phyloP scores from a whole-genome alignment of 2,329 filamentous ascomycete genomes.

The Colletotrichum tropicale region DNA sequence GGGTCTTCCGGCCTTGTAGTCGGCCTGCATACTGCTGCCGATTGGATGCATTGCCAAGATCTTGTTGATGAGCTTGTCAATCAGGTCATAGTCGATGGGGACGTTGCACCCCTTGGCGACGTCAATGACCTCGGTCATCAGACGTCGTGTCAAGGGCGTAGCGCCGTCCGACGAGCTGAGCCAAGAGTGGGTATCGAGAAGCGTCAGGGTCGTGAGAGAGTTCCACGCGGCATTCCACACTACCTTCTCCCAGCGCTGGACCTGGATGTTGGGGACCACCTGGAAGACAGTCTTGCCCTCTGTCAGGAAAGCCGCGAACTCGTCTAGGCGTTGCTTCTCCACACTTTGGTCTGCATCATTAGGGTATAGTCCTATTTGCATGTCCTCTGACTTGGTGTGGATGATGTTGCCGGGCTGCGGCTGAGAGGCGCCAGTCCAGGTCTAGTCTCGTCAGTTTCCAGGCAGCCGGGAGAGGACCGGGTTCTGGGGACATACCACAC shows the following conservation, averaged over 20 bases:
- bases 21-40: conserved; percentile 59
- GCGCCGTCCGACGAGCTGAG: conserved; percentile 46
- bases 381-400: conserved; percentile 57
- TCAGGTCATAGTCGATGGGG: conserved; percentile 47
- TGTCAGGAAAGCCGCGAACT: conserved; percentile 43
- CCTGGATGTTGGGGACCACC: conserved; percentile 59
- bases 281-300: conserved; percentile 48
- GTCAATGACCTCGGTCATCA: conserved; percentile 58
- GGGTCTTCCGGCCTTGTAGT: conserved; percentile 58
- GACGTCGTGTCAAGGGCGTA: conserved; percentile 52
- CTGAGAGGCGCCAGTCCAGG: conserved; percentile 59
- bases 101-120: conserved; percentile 60
- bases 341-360: conserved; percentile 31
- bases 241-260: conserved; percentile 64
- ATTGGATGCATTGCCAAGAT: conserved; percentile 49
- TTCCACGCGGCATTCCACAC: conserved; percentile 68
- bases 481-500: conserved; percentile 47
- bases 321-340: conserved; percentile 42
- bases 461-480: background rate
- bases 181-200: conserved; percentile 56
- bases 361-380: conserved; percentile 58
- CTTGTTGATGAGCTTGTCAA: conserved; percentile 52
- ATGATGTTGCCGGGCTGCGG: conserved; percentile 49
- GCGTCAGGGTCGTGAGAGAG: conserved; percentile 60
- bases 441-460: conserved; percentile 29